Percentiles rank a stretch among this genome's conserved stretches.
phyloP scores from a whole-genome alignment of 768 basidiomycete species.

The Kwoniella sp. region DNA sequence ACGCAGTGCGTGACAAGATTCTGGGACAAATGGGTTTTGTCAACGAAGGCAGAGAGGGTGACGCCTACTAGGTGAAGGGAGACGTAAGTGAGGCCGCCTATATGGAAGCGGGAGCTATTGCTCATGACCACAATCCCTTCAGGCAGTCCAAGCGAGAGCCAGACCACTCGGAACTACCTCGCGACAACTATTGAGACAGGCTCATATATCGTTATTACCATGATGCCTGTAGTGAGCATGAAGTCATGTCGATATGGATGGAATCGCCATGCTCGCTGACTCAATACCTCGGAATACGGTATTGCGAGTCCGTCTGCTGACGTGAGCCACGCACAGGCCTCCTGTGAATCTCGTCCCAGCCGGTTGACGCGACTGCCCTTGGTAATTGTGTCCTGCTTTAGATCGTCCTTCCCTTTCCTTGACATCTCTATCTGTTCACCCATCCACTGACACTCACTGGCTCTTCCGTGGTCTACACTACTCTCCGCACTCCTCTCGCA shows the following conservation, averaged over 20 bases:
- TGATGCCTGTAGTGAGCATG: constrained; percentile 1
- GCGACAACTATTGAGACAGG: not conserved
- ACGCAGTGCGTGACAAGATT: constrained; percentile 68
- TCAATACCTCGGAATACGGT: not conserved
- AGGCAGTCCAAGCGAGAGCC: not conserved
- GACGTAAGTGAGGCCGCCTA: not conserved
- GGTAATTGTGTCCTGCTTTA: too few relatives aligned
- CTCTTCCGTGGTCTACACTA: not conserved
- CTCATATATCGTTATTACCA: constrained; percentile 10
- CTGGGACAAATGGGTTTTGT: constrained; percentile 84
- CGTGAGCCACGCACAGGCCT: not conserved
- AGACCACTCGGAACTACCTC: not conserved
- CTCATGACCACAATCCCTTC: not conserved
- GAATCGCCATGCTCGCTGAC: not conserved
- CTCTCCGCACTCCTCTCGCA: not conserved
- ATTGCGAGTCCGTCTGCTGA: not conserved
- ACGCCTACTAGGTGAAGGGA: constrained; percentile 65
- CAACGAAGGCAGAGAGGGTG: constrained; percentile 92
- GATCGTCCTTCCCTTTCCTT: not conserved
- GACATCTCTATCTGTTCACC: not conserved
- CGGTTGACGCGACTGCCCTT: not conserved
- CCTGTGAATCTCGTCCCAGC: not conserved
- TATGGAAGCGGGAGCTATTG: not conserved
- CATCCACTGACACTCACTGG: not conserved
- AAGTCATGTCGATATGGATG: not conserved